A percentile compares a stretch with the other conserved stretches of the same genome.
phyloP scores from a whole-genome alignment of 2,329 filamentous ascomycete genomes.

The Drechslerella stenobrocha region DNA sequence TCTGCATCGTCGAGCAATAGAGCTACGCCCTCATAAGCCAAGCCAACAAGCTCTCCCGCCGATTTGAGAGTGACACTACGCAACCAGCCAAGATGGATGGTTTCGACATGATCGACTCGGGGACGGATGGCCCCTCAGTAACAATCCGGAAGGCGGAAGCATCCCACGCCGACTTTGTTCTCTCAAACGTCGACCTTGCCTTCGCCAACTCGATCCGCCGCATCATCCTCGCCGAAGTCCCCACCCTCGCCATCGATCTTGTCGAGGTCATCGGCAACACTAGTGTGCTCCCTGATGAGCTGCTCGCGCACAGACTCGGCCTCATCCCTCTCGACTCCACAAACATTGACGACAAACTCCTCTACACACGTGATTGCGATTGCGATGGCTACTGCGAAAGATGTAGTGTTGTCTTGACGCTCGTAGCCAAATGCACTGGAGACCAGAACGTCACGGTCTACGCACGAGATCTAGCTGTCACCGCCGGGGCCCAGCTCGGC shows the following conservation, averaged over 20 bases:
- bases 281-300: conserved; percentile 94
- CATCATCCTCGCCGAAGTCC: conserved; percentile 88
- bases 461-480: conserved; percentile 80
- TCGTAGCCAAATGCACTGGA: conserved; percentile 81
- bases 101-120: conserved; percentile 47
- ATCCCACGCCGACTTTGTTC: conserved; percentile 85
- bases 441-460: conserved; percentile 94
- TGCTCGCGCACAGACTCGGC: conserved; percentile 87
- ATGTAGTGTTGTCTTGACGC: conserved; percentile 80
- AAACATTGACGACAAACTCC: conserved; percentile 75
- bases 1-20: no score
- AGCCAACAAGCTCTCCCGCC: no score
- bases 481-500: conserved; percentile 52
- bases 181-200: conserved; percentile 74
- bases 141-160: conserved; percentile 62
- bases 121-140: conserved; percentile 39
- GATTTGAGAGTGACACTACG: no score
- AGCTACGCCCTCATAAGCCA: no score
- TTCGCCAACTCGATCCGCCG: conserved; percentile 92
- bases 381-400: conserved; percentile 93
- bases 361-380: conserved; percentile 91
- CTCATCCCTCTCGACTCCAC: conserved; percentile 85
- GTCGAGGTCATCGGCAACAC: conserved; percentile 92
- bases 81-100: conserved; percentile 23
- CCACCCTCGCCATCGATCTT: conserved; percentile 82